Conservation (phyloP, 2,329 filamentous ascomycete species). For the Dactylonectria macrodidyma region DNA sequence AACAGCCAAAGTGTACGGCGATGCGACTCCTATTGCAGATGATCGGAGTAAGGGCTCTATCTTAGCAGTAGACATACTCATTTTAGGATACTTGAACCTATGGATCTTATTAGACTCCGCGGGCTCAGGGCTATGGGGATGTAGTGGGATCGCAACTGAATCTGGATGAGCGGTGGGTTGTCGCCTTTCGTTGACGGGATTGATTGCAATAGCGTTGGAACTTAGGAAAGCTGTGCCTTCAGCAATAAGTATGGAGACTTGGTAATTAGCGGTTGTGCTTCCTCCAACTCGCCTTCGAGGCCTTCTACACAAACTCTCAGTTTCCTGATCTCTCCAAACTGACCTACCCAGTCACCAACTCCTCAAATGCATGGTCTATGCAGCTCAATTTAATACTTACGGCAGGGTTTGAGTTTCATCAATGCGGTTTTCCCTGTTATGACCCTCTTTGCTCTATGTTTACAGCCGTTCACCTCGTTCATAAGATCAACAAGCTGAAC, state of each 20-base stretch:
- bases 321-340: constrained; percentile 52
- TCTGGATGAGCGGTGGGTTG: not conserved
- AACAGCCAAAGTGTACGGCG: constrained; percentile 57
- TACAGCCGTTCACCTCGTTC: constrained; percentile 40
- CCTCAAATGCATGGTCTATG: not conserved
- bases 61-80: constrained; percentile 52
- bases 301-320: constrained; percentile 50
- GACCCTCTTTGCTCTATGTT: constrained; percentile 47
- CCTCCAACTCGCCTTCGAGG: constrained; percentile 46
- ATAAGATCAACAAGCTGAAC: constrained; percentile 57
- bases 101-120: not conserved
- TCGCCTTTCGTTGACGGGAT: constrained; percentile 10
- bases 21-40: constrained; percentile 62
- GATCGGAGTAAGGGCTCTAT: constrained; percentile 2
- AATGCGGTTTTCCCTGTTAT: constrained; percentile 31
- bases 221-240: constrained; percentile 38
- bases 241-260: constrained; percentile 7
- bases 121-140: constrained; percentile 16
- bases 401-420: constrained; percentile 34
- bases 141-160: not conserved
- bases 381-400: constrained; percentile 32
- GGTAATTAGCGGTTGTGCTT: not conserved
- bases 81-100: not conserved
- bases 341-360: not conserved
- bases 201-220: not conserved